A percentile compares a stretch with the other conserved stretches of the same genome.
Evolutionary conservation across 2,329 filamentous ascomycete species (phyloP).

Genomic region (Sphaceloma murrayae): DNA sequence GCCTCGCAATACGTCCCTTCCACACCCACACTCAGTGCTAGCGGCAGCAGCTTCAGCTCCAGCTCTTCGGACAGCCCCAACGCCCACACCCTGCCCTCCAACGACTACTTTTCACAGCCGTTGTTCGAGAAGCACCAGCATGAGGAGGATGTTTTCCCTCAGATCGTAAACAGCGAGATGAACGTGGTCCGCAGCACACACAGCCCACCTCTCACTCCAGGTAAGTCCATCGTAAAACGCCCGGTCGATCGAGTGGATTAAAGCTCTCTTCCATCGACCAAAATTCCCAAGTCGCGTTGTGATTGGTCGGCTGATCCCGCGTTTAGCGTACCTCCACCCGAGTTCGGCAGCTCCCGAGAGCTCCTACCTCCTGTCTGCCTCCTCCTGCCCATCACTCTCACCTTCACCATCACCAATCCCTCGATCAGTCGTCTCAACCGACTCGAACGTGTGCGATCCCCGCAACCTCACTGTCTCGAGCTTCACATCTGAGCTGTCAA

Average conservation of each 20-base stretch:
- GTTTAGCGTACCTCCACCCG: conserved; percentile 55
- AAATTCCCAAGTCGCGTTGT: conserved; percentile 16
- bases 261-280: conserved; percentile 10
- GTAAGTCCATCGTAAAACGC: conserved; percentile 49
- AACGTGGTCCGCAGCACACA: conserved; percentile 63
- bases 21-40: conserved; percentile 77
- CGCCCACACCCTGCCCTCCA: background rate
- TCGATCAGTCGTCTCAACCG: conserved; percentile 51
- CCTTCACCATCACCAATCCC: conserved; percentile 77
- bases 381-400: conserved; percentile 72
- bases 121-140: conserved; percentile 57
- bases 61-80: conserved; percentile 64
- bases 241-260: conserved; percentile 11
- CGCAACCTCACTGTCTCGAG: conserved; percentile 70
- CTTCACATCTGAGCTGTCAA: conserved; percentile 52
- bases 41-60: conserved; percentile 62
- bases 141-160: conserved; percentile 59
- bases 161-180: conserved; percentile 56
- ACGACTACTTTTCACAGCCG: conserved; percentile 14
- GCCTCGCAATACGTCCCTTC: conserved; percentile 73
- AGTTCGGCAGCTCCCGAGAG: conserved; percentile 49
- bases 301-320: conserved; percentile 17
- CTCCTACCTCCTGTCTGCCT: conserved; percentile 62
- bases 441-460: conserved; percentile 72
- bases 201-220: conserved; percentile 82